Base-by-base conservation (phyloP, 208 protist species). In the Balamuthia mandrillaris region DNA sequence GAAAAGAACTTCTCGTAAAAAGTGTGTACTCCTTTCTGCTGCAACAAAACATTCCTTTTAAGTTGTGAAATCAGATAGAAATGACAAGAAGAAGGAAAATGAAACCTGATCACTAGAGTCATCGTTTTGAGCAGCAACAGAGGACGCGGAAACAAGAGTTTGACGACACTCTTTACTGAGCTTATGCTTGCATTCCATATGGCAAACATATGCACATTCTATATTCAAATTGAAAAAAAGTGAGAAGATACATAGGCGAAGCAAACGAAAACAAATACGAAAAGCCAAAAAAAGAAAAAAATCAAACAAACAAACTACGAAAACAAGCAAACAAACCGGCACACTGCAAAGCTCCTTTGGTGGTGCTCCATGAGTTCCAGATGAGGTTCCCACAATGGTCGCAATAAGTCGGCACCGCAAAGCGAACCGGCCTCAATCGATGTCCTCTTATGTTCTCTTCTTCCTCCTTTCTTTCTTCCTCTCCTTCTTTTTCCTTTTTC, bases 361-460 rank as follows among this genome's bases (percentile, higher is more conserved):
- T 37, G 16, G 51, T 74, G 41, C 65, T 74, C 27, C 65, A 42
- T 9, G 41, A 24, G 65, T 42, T 52, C 65, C 45, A 37, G 41
- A 52, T 74, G 65, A 37, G 51, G 65, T 74, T 16, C 27, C 65
- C 65, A 6, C 65, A 74, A 31, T 74, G 65, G 41, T 74, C 65
- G 65, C 65, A 74, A 27, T 74, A 42, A 18, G 41, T 74, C 65
- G 65, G 65, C 65, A 52, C 51, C 41, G 45, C 51, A 42, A 74
- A 74, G 10, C 65, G 14, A 21, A 42, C 51, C 10, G 65, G 39
- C 41, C 45, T 42, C 39, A 74, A 24, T 27, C 31, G 9, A 24
- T 74, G 65, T 0, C 65, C 65, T 3, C 65, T 42, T 42, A 74
- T n/a, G n/a, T n/a, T n/a, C n/a, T n/a, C n/a, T n/a, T n/a, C n/a